Evolutionary conservation across 768 basidiomycete species (phyloP).

Genomic region (Phylloporus sp.): DNA sequence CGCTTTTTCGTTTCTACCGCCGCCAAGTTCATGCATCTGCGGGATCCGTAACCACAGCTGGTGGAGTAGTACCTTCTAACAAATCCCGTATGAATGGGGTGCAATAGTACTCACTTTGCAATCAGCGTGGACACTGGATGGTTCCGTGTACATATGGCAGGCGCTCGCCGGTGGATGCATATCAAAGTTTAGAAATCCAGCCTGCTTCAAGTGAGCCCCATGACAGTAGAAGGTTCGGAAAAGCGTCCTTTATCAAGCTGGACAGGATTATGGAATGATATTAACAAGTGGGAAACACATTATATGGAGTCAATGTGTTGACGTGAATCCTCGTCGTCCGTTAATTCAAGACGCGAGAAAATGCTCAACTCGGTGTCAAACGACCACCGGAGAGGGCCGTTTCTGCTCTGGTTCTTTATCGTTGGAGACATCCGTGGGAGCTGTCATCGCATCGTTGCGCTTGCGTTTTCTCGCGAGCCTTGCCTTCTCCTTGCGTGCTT

Average conservation of each 20-base stretch:
- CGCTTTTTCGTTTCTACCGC: no score
- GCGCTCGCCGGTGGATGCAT: not conserved
- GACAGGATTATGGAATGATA: not conserved
- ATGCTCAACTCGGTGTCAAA: constrained; percentile 1
- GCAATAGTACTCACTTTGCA: no score
- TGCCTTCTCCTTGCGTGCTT: constrained; percentile 38
- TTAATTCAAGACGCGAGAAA: not conserved
- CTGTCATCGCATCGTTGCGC: constrained; percentile 7
- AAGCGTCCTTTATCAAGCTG: constrained; percentile 12
- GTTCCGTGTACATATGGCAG: no score
- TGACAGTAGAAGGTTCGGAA: constrained; percentile 4
- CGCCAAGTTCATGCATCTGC: no score
- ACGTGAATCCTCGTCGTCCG: not conserved
- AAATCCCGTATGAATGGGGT: no score
- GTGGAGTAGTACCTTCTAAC: no score
- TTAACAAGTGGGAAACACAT: constrained; percentile 5
- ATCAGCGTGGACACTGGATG: no score
- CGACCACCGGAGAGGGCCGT: constrained; percentile 2
- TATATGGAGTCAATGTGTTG: not conserved
- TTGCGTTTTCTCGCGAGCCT: constrained; percentile 41
- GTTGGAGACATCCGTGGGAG: not conserved
- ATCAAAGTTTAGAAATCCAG: no score
- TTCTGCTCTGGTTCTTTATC: constrained; percentile 13
- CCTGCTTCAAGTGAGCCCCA: no score
- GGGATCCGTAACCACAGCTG: no score